Evolutionary conservation across 805 yeast genomes (phyloP), one percentile per base, ranked within the genome.

Genomic region (Dipodascus albidus): DNA sequence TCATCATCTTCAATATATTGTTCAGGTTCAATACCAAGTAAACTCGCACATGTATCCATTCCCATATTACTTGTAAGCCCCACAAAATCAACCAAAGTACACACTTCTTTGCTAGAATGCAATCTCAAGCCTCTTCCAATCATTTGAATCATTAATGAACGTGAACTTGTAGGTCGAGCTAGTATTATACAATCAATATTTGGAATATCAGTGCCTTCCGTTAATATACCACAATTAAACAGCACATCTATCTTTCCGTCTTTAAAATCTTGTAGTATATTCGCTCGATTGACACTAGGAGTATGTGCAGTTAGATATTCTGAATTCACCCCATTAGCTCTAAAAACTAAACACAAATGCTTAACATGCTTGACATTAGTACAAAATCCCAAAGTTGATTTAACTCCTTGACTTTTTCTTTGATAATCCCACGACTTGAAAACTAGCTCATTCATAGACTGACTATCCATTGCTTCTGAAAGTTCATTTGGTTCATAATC

Each of bases 161-260:
- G 69, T 0, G 96, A 89, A 54, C 75, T 75, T 0, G 96, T 86
- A 1, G 96, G 96, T 33, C 96, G 70, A 2, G 87, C 85, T 31
- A 90, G 66, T 24, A 90, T 72, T 11, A 90, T 70, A 27, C 88
- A 82, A 62, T 90, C 97, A 54, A 89, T 84, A 56, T 82, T 82
- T 2, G 97, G 97, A 19, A 91, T 82, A 68, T 90, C 97, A 0
- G 97, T 88, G 0, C 98, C 98, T 65, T 90, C 98, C 0, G 96
- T 90, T 60, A 91, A 83, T 3, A 90, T 87, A 17, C 85, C 87
- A 64, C 96, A 93, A 63, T 91, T 91, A 70, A 93, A 76, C 27
- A 90, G 67, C 0, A 91, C 95, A 2, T 83, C 79, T 19, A 87
- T 73, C 15, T 74, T 63, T 0, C 93, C 89, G 0, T 68, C 59